Base-by-base conservation (phyloP, 2,329 filamentous ascomycete genomes). In the Colletotrichum sp. region DNA sequence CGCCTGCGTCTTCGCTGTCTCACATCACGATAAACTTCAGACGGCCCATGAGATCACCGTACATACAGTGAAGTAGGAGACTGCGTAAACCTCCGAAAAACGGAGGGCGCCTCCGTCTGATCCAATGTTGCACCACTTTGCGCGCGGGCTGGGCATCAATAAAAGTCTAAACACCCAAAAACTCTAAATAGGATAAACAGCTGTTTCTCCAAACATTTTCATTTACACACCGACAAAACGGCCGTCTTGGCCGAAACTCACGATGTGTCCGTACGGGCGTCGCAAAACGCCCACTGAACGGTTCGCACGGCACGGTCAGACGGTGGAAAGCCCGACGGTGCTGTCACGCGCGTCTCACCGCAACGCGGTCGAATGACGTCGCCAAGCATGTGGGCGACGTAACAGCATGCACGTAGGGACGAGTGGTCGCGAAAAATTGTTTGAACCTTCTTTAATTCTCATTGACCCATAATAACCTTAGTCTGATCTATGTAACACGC, bases 401-500 rank as follows among this genome's bases (percentile, higher is more conserved):
- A 49, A 26, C 3, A 24, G 5, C 0, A 21, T 63, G 39, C 57
- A 52, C 7, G n/a, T 32, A 62, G 59, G 28, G 59, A 21, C 57
- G 16, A n/a, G 32, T 1, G 0, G 7, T 21, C n/a, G n/a, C 39
- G 12, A 34, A 70, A 49, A 28, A 24, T n/a, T n/a, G 13, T 36
- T 69, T 73, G 44, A 69, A 73, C 64, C 26, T 64, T 76, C 28
- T 63, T 76, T 66, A 64, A 73, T 73, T 69, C 55, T 68, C 64
- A 65, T 76, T 73, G 64, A 73, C 74, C 74, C 70, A 62, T 76
- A 73, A 76, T 69, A 69, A 76, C 74, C 74, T 32, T 76, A 65
- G 57, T 69, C 59, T 76, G 74, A 72, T 73, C 74, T 76, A 76
- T 76, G 64, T 64, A 73, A 76, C 74, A 76, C 74, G 74, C 74